phyloP scores from a whole-genome alignment of 371 early-diverging fungal genomes.

The Circinella umbellata region DNA sequence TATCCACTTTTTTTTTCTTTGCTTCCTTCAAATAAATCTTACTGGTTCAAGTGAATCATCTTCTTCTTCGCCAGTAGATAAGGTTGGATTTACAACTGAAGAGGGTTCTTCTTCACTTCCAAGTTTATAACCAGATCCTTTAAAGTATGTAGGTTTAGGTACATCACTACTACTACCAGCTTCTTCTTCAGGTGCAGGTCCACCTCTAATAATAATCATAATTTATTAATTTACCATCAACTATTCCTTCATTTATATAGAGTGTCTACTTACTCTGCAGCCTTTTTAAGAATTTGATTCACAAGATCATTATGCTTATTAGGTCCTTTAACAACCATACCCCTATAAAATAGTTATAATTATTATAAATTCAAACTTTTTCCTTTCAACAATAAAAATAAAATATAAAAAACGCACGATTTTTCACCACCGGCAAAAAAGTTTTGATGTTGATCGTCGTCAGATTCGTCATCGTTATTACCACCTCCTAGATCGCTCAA shows the following conservation, averaged over 20 bases:
- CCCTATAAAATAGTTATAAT: slow-evolving; percentile 36
- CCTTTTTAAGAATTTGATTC: slow-evolving; percentile 81
- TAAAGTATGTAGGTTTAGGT: slow-evolving; percentile 56
- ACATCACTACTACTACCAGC: slow-evolving; percentile 26
- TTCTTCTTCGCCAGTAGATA: slow-evolving; percentile 21
- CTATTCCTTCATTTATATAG: not conserved
- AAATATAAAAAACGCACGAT: slow-evolving; percentile 56
- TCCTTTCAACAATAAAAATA: too few relatives aligned
- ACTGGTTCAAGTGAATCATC: slow-evolving; percentile 39
- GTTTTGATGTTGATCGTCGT: slow-evolving; percentile 71
- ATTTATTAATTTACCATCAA: not conserved
- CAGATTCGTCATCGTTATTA: slow-evolving; percentile 55
- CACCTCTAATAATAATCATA: slow-evolving; percentile 48
- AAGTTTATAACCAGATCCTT: slow-evolving; percentile 70
- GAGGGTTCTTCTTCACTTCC: slow-evolving; percentile 75
- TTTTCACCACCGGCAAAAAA: slow-evolving; percentile 89
- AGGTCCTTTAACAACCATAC: slow-evolving; percentile 76
- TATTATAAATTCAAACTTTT: too few relatives aligned
- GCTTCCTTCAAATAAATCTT: not conserved
- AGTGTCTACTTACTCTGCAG: slow-evolving; percentile 78
- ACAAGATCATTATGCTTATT: slow-evolving; percentile 69
- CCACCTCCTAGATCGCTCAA: slow-evolving; percentile 57
- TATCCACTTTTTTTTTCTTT: not conserved
- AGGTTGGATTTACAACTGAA: slow-evolving; percentile 22
- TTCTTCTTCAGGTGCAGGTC: slow-evolving; percentile 54